Evolutionary conservation across 2,329 filamentous ascomycete genomes (phyloP).

Genomic region (Phyllosticta citribraziliensis): DNA sequence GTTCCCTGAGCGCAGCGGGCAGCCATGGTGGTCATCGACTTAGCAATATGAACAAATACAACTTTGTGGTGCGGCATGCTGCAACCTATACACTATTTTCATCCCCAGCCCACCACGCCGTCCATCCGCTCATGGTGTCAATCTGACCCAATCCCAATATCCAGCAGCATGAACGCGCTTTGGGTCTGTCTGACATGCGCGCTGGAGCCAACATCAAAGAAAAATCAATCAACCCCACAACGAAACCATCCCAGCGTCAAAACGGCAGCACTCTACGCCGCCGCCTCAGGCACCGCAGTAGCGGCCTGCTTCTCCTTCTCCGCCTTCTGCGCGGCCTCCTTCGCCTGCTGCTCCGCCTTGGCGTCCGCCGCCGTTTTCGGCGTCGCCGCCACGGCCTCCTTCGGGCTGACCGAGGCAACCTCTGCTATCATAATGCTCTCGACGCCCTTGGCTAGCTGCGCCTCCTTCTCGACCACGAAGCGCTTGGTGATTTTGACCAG

Average conservation of each 20-base stretch:
- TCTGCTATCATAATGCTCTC: neutral
- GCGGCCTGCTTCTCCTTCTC: neutral
- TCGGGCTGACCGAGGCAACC: neutral
- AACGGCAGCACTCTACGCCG: neutral
- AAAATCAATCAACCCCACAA: neutral
- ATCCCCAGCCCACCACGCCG: no score
- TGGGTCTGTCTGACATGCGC: no score
- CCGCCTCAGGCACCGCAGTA: neutral
- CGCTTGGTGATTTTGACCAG: constrained; percentile 63
- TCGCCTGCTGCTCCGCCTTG: neutral
- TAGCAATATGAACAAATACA: no score
- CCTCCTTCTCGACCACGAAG: constrained; percentile 1
- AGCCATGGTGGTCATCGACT: no score
- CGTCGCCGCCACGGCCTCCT: no score
- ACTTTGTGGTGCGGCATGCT: no score
- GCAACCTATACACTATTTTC: no score
- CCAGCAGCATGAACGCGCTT: no score
- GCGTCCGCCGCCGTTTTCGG: neutral
- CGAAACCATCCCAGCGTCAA: neutral
- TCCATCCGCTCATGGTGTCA: no score
- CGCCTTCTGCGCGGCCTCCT: neutral
- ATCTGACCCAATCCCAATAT: neutral
- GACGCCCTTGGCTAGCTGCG: neutral
- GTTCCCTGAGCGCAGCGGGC: no score
- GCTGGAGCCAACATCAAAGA: no score